phyloP scores from a whole-genome alignment of 2,329 filamentous ascomycete genomes.

The Achaetomium macrosporum region DNA sequence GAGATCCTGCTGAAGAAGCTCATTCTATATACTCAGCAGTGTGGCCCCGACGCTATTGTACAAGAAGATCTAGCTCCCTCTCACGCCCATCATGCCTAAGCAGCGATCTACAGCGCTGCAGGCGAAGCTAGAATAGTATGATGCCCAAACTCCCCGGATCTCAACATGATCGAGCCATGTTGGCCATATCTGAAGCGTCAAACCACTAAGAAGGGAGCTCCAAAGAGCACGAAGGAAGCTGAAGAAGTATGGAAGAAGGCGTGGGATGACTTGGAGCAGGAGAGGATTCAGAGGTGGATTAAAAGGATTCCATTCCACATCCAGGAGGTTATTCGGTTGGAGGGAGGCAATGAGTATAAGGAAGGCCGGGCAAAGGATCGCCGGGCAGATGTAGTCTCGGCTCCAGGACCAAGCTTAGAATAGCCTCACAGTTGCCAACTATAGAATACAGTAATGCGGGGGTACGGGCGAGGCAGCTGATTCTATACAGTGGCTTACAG shows the following conservation, averaged over 20 bases:
- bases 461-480: no score
- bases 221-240: background rate
- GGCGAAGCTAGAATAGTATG: background rate
- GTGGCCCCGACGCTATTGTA: background rate
- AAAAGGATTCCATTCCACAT: constrained; percentile 14
- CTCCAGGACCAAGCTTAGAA: background rate
- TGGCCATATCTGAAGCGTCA: no score
- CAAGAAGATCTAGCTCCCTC: constrained; percentile 29
- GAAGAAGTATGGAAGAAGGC: background rate
- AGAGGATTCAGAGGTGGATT: background rate
- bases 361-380: background rate
- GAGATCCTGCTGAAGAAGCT: background rate
- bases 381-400: background rate
- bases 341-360: constrained; percentile 4
- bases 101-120: background rate
- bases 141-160: constrained; percentile 1
- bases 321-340: constrained; percentile 2
- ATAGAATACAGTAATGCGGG: no score
- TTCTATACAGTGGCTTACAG: no score
- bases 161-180: no score
- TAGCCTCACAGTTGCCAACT: no score
- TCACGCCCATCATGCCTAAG: background rate
- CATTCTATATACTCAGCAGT: background rate
- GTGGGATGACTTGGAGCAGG: background rate
- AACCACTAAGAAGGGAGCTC: constrained; percentile 2